A percentile compares a stretch with the other conserved stretches of the same genome.
Evolutionary conservation across 306 rosid species (phyloP).

Genomic region (Prunus davidiana): DNA sequence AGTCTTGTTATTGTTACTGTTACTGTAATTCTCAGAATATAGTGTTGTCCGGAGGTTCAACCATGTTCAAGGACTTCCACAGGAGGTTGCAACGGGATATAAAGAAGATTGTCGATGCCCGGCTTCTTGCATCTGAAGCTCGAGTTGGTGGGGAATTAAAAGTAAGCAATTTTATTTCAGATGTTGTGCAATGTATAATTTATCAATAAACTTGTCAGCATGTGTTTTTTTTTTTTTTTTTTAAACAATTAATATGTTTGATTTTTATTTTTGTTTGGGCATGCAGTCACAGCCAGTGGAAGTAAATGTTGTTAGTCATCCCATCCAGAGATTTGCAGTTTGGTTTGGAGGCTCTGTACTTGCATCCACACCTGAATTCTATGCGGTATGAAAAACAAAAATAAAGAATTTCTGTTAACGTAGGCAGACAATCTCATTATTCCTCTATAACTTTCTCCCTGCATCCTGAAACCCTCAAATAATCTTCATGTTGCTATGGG

Average conservation of each 20-base stretch:
- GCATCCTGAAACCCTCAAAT: not conserved
- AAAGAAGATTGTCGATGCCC: conserved; percentile 90
- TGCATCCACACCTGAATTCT: conserved; percentile 97
- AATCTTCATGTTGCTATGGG: not conserved
- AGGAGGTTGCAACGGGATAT: conserved; percentile 96
- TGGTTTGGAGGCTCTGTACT: conserved; percentile 99
- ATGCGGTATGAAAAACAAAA: conserved; percentile 48
- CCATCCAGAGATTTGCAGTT: conserved; percentile 98
- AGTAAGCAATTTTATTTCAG: conserved; percentile 37
- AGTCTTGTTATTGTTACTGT: not conserved
- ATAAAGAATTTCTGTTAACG: not conserved
- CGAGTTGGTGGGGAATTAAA: conserved; percentile 72
- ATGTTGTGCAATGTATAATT: not conserved
- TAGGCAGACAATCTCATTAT: not conserved
- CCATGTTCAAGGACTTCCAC: conserved; percentile 98
- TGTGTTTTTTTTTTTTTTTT: not conserved
- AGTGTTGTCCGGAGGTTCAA: conserved; percentile 96
- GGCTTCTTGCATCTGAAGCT: conserved; percentile 82
- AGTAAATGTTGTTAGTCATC: conserved; percentile 93
- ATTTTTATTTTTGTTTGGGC: conserved; percentile 7
- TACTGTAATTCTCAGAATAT: conserved; percentile 64
- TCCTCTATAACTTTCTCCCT: not conserved
- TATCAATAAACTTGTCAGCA: not conserved
- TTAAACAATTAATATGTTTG: no score
- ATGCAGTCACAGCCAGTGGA: conserved; percentile 92